phyloP scores from a whole-genome alignment of 139 green algal genomes.

The Spirogloea muscicola region DNA sequence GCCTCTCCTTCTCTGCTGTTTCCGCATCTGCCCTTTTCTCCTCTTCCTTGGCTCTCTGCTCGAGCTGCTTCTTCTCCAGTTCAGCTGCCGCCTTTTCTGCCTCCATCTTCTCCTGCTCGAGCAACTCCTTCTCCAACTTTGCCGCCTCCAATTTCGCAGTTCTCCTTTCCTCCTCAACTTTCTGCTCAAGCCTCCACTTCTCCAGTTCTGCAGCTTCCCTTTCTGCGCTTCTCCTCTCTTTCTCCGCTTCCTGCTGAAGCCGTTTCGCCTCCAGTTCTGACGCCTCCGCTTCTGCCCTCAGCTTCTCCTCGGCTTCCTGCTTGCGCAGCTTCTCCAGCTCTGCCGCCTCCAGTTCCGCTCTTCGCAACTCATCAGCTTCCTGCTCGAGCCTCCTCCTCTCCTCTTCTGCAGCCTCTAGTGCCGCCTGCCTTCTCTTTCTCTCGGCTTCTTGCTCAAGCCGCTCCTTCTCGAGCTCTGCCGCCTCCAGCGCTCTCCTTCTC shows the following conservation, averaged over 20 bases:
- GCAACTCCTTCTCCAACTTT: not conserved
- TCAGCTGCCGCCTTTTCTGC: too few relatives aligned
- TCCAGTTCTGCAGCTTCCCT: too few relatives aligned
- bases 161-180: too few relatives aligned
- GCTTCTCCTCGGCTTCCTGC: not conserved
- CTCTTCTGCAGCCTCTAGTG: not conserved
- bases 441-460: not conserved
- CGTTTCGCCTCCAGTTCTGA: not conserved
- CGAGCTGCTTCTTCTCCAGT: too few relatives aligned
- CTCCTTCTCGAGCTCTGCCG: too few relatives aligned
- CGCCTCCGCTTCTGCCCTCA: not conserved
- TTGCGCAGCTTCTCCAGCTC: not conserved
- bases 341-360: not conserved
- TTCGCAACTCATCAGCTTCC: too few relatives aligned
- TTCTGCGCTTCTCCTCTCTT: not conserved
- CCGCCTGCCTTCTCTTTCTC: not conserved
- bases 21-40: not conserved
- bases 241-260: too few relatives aligned
- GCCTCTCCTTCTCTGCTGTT: too few relatives aligned
- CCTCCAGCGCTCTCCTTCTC: not conserved
- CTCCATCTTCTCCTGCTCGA: not conserved
- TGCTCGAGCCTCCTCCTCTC: too few relatives aligned
- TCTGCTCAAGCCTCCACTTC: too few relatives aligned
- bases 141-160: not conserved
- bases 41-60: not conserved